Evolutionary conservation across 2,329 filamentous ascomycete genomes (phyloP).

Genomic region (Niveomyces coronatus): DNA sequence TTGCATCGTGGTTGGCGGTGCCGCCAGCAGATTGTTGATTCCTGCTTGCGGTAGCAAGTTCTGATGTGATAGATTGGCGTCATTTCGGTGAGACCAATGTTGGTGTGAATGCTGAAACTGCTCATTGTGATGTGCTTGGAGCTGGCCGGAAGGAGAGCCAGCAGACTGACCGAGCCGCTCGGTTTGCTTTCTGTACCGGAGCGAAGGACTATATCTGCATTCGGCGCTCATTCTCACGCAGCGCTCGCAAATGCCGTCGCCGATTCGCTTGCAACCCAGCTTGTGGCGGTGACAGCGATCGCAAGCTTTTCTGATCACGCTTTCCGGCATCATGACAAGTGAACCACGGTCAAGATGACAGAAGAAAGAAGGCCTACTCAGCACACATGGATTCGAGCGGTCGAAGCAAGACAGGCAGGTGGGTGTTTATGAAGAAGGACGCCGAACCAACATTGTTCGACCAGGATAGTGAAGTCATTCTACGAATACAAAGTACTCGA

Average conservation of each 20-base stretch:
- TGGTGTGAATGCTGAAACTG: conserved; percentile 12
- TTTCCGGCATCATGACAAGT: conserved; percentile 26
- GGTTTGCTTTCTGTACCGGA: conserved; percentile 26
- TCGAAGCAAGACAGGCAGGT: background rate
- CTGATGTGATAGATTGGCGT: no score
- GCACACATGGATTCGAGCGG: background rate
- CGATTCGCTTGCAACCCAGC: conserved; percentile 33
- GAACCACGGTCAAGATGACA: background rate
- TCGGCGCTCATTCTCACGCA: conserved; percentile 30
- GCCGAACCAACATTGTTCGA: conserved; percentile 2
- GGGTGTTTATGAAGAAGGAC: conserved; percentile 7
- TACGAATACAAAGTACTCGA: no score
- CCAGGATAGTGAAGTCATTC: no score
- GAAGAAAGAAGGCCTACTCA: background rate
- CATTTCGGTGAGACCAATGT: no score
- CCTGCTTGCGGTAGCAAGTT: no score
- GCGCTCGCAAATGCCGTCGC: conserved; percentile 31
- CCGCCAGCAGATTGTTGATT: no score
- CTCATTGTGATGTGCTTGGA: conserved; percentile 13
- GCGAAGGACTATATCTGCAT: conserved; percentile 35
- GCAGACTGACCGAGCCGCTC: no score
- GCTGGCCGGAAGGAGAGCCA: no score
- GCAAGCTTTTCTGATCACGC: conserved; percentile 32
- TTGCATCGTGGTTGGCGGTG: no score
- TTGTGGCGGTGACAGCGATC: conserved; percentile 38